Base-by-base conservation (phyloP, 2,329 filamentous ascomycete species). In the Alternaria consortialis region DNA sequence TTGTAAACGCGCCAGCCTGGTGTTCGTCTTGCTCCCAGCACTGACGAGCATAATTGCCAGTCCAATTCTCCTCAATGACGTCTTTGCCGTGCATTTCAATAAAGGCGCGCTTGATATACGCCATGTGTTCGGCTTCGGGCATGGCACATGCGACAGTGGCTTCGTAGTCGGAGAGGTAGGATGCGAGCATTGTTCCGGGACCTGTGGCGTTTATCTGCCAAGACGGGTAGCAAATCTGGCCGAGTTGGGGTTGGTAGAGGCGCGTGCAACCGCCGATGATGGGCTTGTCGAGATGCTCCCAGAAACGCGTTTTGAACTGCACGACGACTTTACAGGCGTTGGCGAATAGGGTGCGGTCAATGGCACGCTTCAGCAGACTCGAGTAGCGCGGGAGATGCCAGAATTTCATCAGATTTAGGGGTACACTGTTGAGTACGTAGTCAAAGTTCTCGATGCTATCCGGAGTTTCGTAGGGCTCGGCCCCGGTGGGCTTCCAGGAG, bases 1-100 rank as follows among this genome's bases (percentile, higher is more conserved):
- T 74, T 1, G 85, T 85, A 87, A 88, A 91, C 2, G 84, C 83
- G 0, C 84, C 88, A 0, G 82, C 83, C 71, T 87, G 82, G 58
- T 85, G 83, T 51, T 85, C 82, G 63, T 90, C 87, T 5, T 84
- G 76, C 48, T 83, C 78, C 88, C 88, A 91, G 79, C 88, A 90
- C 37, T 85, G 83, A 0, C 88, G 81, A 62, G 86, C 83, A 67
- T 86, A 89, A 43, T 84, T 83, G 56, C 88, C 88, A 0, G 88
- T 91, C 70, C 83, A 91, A 69, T 89, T 80, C 52, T 87, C 81
- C 2, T 79, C 76, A 0, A 85, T 86, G 12, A 87, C 77, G 0
- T 81, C 73, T 1, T 0, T 2, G 7, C 88, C 88, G 70, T 90
- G 88, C 20, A 89, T 84, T 70, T 88, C 85, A 11, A 84, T 80